These are phyloP conservation scores for Phoma sp. DNA, from an alignment of 2,329 filamentous ascomycete species.

Conservation along the genomic window DNA sequence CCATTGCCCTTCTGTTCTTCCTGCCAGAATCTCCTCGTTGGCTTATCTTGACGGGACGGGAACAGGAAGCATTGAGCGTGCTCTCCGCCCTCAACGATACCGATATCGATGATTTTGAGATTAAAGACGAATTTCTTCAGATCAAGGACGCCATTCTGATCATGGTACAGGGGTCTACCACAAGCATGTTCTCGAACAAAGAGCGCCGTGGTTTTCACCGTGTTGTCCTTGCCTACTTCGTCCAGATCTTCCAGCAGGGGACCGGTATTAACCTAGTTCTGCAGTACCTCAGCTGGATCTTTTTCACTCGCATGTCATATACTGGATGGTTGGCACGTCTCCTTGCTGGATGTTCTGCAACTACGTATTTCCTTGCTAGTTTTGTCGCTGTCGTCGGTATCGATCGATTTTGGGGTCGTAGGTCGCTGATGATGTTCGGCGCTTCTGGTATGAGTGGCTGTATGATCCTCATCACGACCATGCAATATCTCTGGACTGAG, in stretches of 20 bases:
- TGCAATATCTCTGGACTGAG: slow-evolving; percentile 36
- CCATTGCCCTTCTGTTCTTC: slow-evolving; percentile 59
- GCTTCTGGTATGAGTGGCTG: slow-evolving; percentile 44
- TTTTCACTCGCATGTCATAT: slow-evolving; percentile 59
- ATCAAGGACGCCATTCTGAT: slow-evolving; percentile 45
- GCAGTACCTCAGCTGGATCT: slow-evolving; percentile 58
- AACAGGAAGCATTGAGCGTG: slow-evolving; percentile 51
- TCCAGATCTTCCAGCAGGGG: slow-evolving; percentile 56
- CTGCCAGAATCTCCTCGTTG: slow-evolving; percentile 67
- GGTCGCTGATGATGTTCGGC: slow-evolving; percentile 47
- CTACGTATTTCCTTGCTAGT: slow-evolving; percentile 47
- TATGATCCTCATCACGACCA: slow-evolving; percentile 42
- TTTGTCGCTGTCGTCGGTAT: slow-evolving; percentile 49
- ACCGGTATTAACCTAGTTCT: slow-evolving; percentile 43
- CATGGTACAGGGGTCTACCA: slow-evolving; percentile 38
- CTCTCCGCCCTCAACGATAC: slow-evolving; percentile 43
- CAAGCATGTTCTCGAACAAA: slow-evolving; percentile 37
- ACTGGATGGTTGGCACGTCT: slow-evolving; percentile 52
- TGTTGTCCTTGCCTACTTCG: slow-evolving; percentile 51
- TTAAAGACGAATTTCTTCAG: slow-evolving; percentile 51
- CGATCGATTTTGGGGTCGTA: slow-evolving; percentile 46
- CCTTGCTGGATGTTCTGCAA: slow-evolving; percentile 49
- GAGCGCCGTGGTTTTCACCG: slow-evolving; percentile 53
- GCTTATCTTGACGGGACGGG: slow-evolving; percentile 63
- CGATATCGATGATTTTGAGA: slow-evolving; percentile 34